Base-by-base conservation (phyloP, 192 early-diverging fungal species). In the Entophlyctis helioformis region DNA sequence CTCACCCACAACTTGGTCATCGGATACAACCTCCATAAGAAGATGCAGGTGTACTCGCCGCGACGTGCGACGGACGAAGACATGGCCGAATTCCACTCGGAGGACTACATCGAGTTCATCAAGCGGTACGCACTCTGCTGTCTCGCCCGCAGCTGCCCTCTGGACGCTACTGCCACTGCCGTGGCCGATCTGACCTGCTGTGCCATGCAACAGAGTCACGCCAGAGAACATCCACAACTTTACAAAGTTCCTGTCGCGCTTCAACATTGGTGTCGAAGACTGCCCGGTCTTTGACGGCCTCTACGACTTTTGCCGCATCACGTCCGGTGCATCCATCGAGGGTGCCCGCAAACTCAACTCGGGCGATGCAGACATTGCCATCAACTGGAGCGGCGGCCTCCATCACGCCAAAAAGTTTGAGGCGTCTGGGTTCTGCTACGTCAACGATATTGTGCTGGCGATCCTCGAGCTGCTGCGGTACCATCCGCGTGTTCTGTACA, bases 361-460 rank as follows among this genome's bases (percentile, higher is more conserved):
- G 18, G 87, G 88, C 23, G 64, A 81, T 11, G 71, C 81, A 22
- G 89, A 96, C 57, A 83, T 96, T 59, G 90, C 89, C 4, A 76
- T 96, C 51, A 96, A 96, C 62, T 96, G 92, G 92, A 76, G 84
- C 0, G 92, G 92, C 44, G 92, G 92, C 2, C 62, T 98, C 39
- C 94, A 98, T 62, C 94, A 98, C 54, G 94, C 94, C 19, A 98
- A 96, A 62, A 95, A 92, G 65, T 82, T 80, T 56, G 90, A 91
- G 53, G 91, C 94, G 0, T 85, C 82, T 35, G 94, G 94, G 27
- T 98, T 98, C 65, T 98, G 94, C 66, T 98, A 96, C 62, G 84
- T 94, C 34, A 98, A 98, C 63, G 94, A 98, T 55, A 98, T 96
- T 63, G 94, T 96, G 1, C 66, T 98, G 40, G 86, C 79, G 10